Percentiles rank a stretch among this genome's conserved stretches.
These are phyloP conservation scores for Pachyrhizus erosus DNA, from an alignment of 306 rosid genomes.

Conservation along the genomic window DNA sequence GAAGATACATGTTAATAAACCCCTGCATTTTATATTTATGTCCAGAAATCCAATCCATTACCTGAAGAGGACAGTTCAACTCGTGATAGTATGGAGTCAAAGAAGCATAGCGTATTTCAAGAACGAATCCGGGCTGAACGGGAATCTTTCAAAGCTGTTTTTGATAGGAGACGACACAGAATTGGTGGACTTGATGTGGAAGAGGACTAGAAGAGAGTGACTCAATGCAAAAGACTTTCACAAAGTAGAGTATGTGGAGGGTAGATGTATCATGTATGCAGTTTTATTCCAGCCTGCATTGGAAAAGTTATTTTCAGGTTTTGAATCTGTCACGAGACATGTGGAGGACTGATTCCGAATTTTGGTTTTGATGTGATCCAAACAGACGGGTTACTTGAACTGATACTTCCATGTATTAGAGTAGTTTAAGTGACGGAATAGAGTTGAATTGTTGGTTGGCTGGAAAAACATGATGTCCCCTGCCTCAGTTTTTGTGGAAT, in stretches of 20 bases:
- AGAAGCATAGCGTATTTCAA: slow-evolving; percentile 68
- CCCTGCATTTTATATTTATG: slow-evolving; percentile 31
- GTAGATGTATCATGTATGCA: neutral
- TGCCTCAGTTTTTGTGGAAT: slow-evolving; percentile 18
- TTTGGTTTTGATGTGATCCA: neutral
- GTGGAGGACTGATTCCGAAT: slow-evolving; percentile 20
- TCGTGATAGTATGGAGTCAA: slow-evolving; percentile 44
- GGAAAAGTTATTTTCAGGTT: neutral
- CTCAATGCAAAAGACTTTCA: neutral
- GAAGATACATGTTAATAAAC: neutral
- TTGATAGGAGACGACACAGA: slow-evolving; percentile 79
- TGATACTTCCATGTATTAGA: slow-evolving; percentile 28
- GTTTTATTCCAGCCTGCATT: neutral
- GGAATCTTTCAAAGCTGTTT: slow-evolving; percentile 86
- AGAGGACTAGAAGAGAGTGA: slow-evolving; percentile 50
- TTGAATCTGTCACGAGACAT: neutral
- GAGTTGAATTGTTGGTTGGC: slow-evolving; percentile 33
- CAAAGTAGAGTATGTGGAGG: neutral
- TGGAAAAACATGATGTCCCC: slow-evolving; percentile 31
- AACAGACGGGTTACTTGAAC: slow-evolving; percentile 7
- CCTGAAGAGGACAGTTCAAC: slow-evolving; percentile 56
- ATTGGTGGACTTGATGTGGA: slow-evolving; percentile 79
- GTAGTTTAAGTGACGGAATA: slow-evolving; percentile 4
- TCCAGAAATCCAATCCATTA: slow-evolving; percentile 87
- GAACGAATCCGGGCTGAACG: slow-evolving; percentile 85